Conservation (phyloP, 805 yeast genomes). For the Suhomyces tanzawaensis region DNA sequence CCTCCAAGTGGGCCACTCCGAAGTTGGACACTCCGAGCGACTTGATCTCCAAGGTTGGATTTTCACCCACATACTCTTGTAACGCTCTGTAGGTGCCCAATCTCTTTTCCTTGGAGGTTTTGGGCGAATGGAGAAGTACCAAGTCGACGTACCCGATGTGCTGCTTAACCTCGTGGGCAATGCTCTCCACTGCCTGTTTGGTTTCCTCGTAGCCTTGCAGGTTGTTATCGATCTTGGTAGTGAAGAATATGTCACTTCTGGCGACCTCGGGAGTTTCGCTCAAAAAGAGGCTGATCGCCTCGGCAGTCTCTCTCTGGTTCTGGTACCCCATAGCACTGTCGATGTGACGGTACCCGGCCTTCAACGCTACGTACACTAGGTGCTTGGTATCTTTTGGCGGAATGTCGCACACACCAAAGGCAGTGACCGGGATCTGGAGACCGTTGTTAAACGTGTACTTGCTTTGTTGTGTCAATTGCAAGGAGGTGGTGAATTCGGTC, state of each 20-base stretch:
- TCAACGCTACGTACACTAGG: slow-evolving; percentile 55
- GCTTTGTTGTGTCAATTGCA: slow-evolving; percentile 32
- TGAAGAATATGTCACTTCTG: slow-evolving; percentile 37
- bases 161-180: slow-evolving; percentile 29
- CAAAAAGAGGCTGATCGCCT: slow-evolving; percentile 56
- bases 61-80: slow-evolving; percentile 58
- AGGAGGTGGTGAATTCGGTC: slow-evolving; percentile 35
- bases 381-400: slow-evolving; percentile 37
- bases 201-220: slow-evolving; percentile 38
- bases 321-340: slow-evolving; percentile 68
- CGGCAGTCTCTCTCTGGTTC: slow-evolving; percentile 61
- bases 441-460: slow-evolving; percentile 54
- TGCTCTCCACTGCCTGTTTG: slow-evolving; percentile 26
- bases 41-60: slow-evolving; percentile 45
- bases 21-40: slow-evolving; percentile 83
- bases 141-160: slow-evolving; percentile 40
- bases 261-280: slow-evolving; percentile 37
- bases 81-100: slow-evolving; percentile 68
- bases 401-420: slow-evolving; percentile 52
- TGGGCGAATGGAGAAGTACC: slow-evolving; percentile 54
- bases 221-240: slow-evolving; percentile 30
- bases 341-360: slow-evolving; percentile 68
- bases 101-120: slow-evolving; percentile 37
- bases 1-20: slow-evolving; percentile 57
- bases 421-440: slow-evolving; percentile 52